Evolutionary conservation across 1,284 basidiomycete species (phyloP).

Genomic region (Volvariella volvacea): DNA sequence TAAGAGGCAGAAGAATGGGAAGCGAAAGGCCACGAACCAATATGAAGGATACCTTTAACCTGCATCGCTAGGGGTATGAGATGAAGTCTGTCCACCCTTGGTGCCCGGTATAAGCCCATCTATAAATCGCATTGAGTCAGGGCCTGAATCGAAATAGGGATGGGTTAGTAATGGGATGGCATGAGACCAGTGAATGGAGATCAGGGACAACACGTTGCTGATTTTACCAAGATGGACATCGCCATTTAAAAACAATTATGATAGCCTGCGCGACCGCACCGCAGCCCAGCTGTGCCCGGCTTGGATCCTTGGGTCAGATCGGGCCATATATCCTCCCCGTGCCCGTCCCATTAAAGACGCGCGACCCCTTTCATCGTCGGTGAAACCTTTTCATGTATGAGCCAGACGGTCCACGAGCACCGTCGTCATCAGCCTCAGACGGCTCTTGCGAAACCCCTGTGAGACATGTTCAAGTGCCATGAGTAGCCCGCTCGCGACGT

Average conservation of each 20-base stretch:
- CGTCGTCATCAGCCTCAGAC: too few species aligned
- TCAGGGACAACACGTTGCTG: constrained; percentile 2
- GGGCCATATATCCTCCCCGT: too few species aligned
- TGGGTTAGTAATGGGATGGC: constrained; percentile 1
- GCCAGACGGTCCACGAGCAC: too few species aligned
- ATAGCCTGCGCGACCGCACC: neutral
- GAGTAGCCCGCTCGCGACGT: too few species aligned
- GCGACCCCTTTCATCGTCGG: too few species aligned
- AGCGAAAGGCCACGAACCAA: neutral
- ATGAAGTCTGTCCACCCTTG: constrained; percentile 1
- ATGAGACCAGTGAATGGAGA: constrained; percentile 1
- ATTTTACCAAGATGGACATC: constrained; percentile 1
- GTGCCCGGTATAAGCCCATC: constrained; percentile 1
- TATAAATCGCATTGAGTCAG: constrained; percentile 1
- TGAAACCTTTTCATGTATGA: too few species aligned
- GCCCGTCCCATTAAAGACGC: too few species aligned
- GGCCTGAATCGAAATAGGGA: neutral
- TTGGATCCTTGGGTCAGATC: too few species aligned
- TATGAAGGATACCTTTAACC: neutral
- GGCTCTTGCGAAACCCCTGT: too few species aligned
- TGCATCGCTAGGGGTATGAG: constrained; percentile 2
- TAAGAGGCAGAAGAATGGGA: neutral
- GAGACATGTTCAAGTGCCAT: too few species aligned
- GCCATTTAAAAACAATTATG: neutral
- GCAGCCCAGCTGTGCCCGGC: neutral